phyloP scores from a whole-genome alignment of 75 land plant species.

The Picea sitchensis region DNA sequence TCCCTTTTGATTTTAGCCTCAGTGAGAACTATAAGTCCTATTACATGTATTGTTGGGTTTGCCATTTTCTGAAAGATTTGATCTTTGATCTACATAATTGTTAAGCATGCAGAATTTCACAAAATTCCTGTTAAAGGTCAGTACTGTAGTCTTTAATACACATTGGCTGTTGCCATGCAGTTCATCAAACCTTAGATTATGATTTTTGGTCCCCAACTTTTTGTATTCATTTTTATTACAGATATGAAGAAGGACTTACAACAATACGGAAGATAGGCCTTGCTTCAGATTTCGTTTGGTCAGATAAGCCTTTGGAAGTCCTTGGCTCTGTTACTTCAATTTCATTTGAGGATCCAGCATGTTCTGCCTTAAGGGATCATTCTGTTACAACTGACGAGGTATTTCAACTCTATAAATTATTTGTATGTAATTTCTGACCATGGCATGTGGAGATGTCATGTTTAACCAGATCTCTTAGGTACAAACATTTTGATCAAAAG shows the following conservation, averaged over 20 bases:
- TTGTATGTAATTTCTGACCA: background rate
- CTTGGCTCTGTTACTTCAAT: constrained; percentile 84
- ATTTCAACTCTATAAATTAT: background rate
- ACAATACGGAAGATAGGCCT: constrained; percentile 50
- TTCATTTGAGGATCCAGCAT: constrained; percentile 69
- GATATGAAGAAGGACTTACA: constrained; percentile 79
- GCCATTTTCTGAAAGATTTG: background rate
- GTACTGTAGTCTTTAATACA: background rate
- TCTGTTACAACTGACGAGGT: constrained; percentile 90
- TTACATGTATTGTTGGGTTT: background rate
- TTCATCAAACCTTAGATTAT: background rate
- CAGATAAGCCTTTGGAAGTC: constrained; percentile 79
- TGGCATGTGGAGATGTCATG: background rate
- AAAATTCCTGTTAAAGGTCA: too few relatives aligned
- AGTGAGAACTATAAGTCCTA: background rate
- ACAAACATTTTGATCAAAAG: background rate
- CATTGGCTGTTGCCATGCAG: background rate
- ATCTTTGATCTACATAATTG: background rate
- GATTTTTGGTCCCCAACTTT: background rate
- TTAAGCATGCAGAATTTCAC: too few relatives aligned
- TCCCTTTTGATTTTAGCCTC: background rate
- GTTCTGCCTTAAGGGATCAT: constrained; percentile 60
- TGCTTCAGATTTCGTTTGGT: constrained; percentile 84
- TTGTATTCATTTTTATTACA: constrained; percentile 13
- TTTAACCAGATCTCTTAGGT: background rate